phyloP scores from a whole-genome alignment of 208 protist species.

The Leishmania major region DNA sequence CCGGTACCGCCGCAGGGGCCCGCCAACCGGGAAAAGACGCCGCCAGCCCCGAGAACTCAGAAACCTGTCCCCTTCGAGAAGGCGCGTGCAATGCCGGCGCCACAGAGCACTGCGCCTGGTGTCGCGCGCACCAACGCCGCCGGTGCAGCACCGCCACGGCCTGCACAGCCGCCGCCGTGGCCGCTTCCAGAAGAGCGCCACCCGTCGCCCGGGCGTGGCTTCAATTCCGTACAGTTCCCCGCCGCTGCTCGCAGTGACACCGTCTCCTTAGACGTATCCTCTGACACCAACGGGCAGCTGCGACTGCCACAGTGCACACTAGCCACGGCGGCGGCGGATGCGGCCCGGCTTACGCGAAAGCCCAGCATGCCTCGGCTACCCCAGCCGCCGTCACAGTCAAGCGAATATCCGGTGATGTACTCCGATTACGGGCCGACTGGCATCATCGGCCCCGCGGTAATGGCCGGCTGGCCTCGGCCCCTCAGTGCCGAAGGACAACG shows the following conservation, averaged over 20 bases:
- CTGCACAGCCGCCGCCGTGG: not conserved
- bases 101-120: not conserved
- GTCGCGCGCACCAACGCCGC: not conserved
- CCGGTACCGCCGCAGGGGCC: not conserved
- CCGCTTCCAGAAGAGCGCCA: not conserved
- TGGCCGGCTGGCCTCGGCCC: not conserved
- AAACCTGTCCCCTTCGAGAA: not conserved
- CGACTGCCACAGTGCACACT: not conserved
- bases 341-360: not conserved
- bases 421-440: not conserved
- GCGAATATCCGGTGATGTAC: not conserved
- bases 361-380: not conserved
- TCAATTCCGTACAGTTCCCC: not conserved
- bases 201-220: not conserved
- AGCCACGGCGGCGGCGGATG: not conserved
- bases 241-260: not conserved
- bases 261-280: not conserved
- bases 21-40: not conserved
- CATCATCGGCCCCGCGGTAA: too few relatives aligned
- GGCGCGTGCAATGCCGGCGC: not conserved
- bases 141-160: not conserved
- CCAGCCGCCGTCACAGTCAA: not conserved
- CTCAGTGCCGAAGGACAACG: not conserved
- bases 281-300: not conserved
- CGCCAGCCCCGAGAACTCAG: too few relatives aligned